Conservation (phyloP, 371 early-diverging fungal species). For the Fennellomyces sp. region DNA sequence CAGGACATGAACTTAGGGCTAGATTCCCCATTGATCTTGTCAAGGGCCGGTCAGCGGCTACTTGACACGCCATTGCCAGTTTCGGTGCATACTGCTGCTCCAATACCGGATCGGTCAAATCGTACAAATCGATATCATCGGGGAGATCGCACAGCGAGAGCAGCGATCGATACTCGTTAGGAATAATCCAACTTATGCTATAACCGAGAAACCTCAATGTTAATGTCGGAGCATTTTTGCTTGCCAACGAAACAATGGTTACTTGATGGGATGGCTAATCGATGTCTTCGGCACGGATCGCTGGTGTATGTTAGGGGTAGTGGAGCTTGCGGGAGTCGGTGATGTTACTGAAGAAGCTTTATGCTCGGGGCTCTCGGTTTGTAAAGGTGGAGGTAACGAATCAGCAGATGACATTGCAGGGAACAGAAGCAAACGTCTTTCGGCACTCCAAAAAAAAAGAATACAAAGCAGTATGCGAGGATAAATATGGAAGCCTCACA, state of each 20-base stretch:
- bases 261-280: slow-evolving; percentile 62
- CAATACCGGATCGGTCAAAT: slow-evolving; percentile 38
- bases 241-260: slow-evolving; percentile 2
- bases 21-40: slow-evolving; percentile 53
- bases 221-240: neutral
- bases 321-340: neutral
- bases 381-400: slow-evolving; percentile 11
- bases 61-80: slow-evolving; percentile 9
- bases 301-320: slow-evolving; percentile 7
- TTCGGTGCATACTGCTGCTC: slow-evolving; percentile 11
- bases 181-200: slow-evolving; percentile 63
- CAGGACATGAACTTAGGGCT: slow-evolving; percentile 79
- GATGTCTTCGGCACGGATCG: slow-evolving; percentile 47
- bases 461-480: no score
- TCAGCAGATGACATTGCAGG: slow-evolving; percentile 14
- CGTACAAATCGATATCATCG: slow-evolving; percentile 36
- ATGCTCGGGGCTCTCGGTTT: slow-evolving; percentile 1
- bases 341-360: slow-evolving; percentile 1
- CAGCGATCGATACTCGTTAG: slow-evolving; percentile 40
- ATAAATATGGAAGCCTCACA: neutral
- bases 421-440: neutral
- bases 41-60: neutral
- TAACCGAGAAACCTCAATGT: neutral
- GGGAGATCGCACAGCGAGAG: slow-evolving; percentile 36
- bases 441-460: neutral